A percentile compares a stretch with the other conserved stretches of the same genome.
phyloP scores from a whole-genome alignment of 331 rosid genomes.

The Acacia pycnantha region DNA sequence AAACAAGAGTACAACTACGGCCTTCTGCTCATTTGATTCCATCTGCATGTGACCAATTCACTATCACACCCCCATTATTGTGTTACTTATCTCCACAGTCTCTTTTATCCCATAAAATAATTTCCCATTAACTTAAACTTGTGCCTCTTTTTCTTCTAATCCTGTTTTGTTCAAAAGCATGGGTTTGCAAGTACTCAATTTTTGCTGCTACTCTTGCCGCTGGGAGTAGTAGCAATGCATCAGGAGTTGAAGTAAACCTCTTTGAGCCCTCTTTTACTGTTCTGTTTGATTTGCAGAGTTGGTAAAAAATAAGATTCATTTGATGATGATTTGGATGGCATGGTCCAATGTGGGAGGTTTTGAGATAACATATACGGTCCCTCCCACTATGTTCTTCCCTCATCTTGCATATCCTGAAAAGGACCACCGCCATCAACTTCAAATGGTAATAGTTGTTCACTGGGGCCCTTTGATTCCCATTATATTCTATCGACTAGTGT shows the following conservation, averaged over 20 bases:
- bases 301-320: conserved; percentile 12
- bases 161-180: not conserved
- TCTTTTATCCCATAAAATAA: not conserved
- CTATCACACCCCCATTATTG: not conserved
- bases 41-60: not conserved
- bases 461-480: conserved; percentile 18
- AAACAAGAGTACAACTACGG: not conserved
- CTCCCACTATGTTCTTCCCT: not conserved
- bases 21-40: not conserved
- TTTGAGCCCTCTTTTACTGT: not conserved
- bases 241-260: not conserved
- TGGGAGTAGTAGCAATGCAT: not conserved
- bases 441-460: not conserved
- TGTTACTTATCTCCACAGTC: not conserved
- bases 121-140: not conserved
- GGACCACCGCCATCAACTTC: conserved; percentile 7
- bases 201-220: not conserved
- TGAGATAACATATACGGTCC: not conserved
- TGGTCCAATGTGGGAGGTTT: not conserved
- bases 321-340: not conserved
- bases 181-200: not conserved
- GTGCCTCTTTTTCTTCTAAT: not conserved
- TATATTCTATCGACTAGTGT: not conserved
- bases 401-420: not conserved
- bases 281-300: conserved; percentile 9